phyloP scores from a whole-genome alignment of 2,329 filamentous ascomycete genomes.

The Diplodia sapinea region DNA sequence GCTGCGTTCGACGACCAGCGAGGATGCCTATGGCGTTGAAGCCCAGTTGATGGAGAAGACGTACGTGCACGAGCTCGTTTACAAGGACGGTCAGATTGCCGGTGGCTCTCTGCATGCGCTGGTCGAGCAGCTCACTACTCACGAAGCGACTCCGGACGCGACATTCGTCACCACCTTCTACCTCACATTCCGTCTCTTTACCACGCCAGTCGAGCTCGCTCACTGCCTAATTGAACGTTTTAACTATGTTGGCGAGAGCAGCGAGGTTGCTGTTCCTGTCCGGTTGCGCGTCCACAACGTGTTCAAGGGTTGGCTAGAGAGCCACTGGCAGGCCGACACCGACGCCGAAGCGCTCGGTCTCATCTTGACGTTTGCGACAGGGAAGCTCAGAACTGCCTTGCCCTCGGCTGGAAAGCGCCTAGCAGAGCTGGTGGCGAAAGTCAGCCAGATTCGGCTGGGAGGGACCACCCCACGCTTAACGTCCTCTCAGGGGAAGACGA shows the following conservation, averaged over 20 bases:
- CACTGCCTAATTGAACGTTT: slow-evolving; percentile 87
- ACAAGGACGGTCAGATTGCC: slow-evolving; percentile 91
- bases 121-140: slow-evolving; percentile 91
- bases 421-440: slow-evolving; percentile 77
- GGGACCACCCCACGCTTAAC: slow-evolving; percentile 81
- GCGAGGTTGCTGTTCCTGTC: slow-evolving; percentile 77
- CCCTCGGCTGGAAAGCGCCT: slow-evolving; percentile 82
- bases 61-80: slow-evolving; percentile 86
- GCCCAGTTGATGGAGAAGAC: slow-evolving; percentile 88
- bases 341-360: slow-evolving; percentile 77
- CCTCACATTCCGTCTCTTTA: slow-evolving; percentile 93
- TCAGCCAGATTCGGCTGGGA: slow-evolving; percentile 70
- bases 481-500: slow-evolving; percentile 88
- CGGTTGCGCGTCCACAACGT: slow-evolving; percentile 92
- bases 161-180: slow-evolving; percentile 95
- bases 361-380: slow-evolving; percentile 80
- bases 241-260: slow-evolving; percentile 83
- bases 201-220: slow-evolving; percentile 77
- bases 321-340: slow-evolving; percentile 85
- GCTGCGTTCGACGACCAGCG: slow-evolving; percentile 68
- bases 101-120: slow-evolving; percentile 89
- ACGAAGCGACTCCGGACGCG: slow-evolving; percentile 89
- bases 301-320: slow-evolving; percentile 97
- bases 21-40: slow-evolving; percentile 81
- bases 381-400: slow-evolving; percentile 70